These are phyloP conservation scores for Sicyos baderoa DNA, from an alignment of 306 rosid species.

Conservation along the genomic window DNA sequence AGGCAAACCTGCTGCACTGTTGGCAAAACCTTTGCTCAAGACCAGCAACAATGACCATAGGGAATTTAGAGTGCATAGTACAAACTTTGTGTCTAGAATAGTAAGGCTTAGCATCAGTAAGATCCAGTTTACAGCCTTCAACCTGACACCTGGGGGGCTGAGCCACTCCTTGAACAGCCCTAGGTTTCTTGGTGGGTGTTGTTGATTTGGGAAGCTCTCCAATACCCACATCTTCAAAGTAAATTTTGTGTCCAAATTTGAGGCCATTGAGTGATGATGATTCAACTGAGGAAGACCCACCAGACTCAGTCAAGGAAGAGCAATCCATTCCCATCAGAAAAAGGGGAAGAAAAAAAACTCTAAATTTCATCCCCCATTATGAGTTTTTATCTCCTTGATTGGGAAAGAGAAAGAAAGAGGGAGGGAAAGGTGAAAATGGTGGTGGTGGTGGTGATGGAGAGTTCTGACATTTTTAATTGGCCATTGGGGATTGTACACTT, in stretches of 20 bases:
- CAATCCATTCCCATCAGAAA: conserved; percentile 43
- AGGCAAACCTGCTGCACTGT: conserved; percentile 98
- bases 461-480: too few relatives aligned
- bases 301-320: conserved; percentile 40
- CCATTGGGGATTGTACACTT: conserved; percentile 35
- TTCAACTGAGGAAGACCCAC: conserved; percentile 44
- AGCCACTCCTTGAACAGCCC: conserved; percentile 26
- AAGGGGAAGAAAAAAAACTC: neutral
- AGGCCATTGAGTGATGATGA: conserved; percentile 46
- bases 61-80: conserved; percentile 72
- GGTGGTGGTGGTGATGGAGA: conserved; percentile 22
- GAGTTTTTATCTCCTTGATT: neutral
- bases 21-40: conserved; percentile 88
- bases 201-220: conserved; percentile 28
- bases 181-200: too few relatives aligned
- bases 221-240: conserved; percentile 56
- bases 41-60: conserved; percentile 63
- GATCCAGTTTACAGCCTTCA: conserved; percentile 80
- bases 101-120: conserved; percentile 70
- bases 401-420: conserved; percentile 8
- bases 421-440: neutral
- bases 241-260: conserved; percentile 64
- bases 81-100: conserved; percentile 90
- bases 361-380: conserved; percentile 34
- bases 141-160: conserved; percentile 91